Evolutionary conservation across 345 rosid genomes (phyloP).

Genomic region (Pelargonium nanum): DNA sequence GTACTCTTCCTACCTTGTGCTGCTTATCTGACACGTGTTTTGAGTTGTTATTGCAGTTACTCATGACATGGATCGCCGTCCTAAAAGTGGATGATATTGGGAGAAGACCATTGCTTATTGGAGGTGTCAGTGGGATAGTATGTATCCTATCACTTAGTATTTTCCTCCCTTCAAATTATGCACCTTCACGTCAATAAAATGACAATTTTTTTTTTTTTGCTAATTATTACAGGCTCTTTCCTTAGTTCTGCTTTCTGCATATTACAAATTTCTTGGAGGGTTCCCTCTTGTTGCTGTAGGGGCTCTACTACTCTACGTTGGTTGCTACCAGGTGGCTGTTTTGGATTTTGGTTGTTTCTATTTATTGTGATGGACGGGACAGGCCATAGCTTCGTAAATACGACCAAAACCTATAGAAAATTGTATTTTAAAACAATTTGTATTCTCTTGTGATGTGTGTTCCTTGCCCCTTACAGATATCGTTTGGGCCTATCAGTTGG

Average conservation of each 20-base stretch:
- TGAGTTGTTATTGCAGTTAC: slow-evolving; percentile 32
- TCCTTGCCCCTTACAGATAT: slow-evolving; percentile 41
- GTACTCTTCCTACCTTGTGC: not conserved
- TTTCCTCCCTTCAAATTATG: not conserved
- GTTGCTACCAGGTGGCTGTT: slow-evolving; percentile 77
- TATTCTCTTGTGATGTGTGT: not conserved
- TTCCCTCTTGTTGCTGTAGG: slow-evolving; percentile 66
- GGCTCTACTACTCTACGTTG: slow-evolving; percentile 82
- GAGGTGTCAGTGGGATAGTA: slow-evolving; percentile 91
- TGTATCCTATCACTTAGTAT: slow-evolving; percentile 9
- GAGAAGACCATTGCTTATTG: slow-evolving; percentile 82
- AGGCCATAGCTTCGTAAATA: not conserved
- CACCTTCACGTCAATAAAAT: not conserved
- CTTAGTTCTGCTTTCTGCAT: slow-evolving; percentile 70
- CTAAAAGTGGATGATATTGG: slow-evolving; percentile 84
- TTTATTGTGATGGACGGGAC: not conserved
- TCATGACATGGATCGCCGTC: slow-evolving; percentile 87
- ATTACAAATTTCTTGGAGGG: slow-evolving; percentile 63
- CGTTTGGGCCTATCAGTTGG: slow-evolving; percentile 99
- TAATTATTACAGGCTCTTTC: slow-evolving; percentile 55
- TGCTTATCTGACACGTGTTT: slow-evolving; percentile 4
- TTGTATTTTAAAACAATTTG: no score
- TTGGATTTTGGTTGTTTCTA: slow-evolving; percentile 5
- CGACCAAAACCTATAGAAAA: not conserved
- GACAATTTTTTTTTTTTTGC: slow-evolving; percentile 5